These are phyloP conservation scores for Chloropicon primus DNA, from an alignment of 139 green algal genomes.

Conservation along the genomic window DNA sequence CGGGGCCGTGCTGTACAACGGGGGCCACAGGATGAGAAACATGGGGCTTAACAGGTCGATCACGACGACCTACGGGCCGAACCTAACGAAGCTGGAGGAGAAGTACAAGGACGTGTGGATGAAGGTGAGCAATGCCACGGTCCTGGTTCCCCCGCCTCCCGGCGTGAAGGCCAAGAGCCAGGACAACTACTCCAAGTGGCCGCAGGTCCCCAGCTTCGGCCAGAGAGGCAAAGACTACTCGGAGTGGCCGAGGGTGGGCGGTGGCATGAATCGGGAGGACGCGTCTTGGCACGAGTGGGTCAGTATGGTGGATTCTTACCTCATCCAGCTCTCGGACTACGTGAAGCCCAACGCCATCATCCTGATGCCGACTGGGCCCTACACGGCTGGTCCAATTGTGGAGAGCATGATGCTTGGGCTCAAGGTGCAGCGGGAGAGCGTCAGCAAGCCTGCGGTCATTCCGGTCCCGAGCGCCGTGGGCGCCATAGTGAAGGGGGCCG, in stretches of 20 bases:
- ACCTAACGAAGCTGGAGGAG: neutral
- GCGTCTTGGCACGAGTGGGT: neutral
- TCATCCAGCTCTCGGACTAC: neutral
- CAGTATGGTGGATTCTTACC: neutral
- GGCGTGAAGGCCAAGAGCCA: neutral
- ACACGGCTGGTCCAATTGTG: neutral
- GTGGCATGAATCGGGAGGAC: neutral
- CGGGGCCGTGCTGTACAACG: neutral
- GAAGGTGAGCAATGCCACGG: neutral
- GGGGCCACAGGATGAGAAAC: neutral
- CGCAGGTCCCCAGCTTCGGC: no score
- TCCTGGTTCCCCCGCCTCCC: neutral
- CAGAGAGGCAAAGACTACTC: neutral
- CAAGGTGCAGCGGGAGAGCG: no score
- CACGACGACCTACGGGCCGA: neutral
- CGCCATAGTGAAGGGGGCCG: neutral
- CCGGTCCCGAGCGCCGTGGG: neutral
- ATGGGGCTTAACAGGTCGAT: neutral
- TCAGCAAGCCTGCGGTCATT: neutral
- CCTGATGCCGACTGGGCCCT: neutral
- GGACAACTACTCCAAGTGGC: no score
- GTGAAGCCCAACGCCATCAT: neutral
- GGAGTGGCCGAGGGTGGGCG: neutral
- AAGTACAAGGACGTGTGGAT: neutral
- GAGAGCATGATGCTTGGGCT: neutral